These are phyloP conservation scores for Thraustochytrium sp. DNA, from an alignment of 352 stramenopile genomes.

Conservation along the genomic window DNA sequence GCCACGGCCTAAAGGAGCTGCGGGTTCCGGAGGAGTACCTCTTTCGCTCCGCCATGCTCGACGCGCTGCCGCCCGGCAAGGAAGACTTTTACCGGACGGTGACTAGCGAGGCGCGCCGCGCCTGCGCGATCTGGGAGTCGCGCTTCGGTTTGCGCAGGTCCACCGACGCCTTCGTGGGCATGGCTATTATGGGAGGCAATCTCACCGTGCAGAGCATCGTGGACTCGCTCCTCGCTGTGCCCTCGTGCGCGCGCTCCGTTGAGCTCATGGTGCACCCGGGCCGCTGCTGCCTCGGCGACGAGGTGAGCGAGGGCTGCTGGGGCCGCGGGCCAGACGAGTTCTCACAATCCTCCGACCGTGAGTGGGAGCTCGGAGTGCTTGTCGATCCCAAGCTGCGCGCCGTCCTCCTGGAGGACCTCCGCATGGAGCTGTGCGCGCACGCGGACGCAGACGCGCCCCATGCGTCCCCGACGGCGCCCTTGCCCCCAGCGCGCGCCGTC, in stretches of 20 bases:
- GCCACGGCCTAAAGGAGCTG: background rate
- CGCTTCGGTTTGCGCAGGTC: background rate
- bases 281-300: background rate
- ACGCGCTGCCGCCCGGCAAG: background rate
- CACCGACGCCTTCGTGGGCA: background rate
- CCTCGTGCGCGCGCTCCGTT: background rate
- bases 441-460: too few species aligned
- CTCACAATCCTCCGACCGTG: background rate
- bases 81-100: conserved; percentile 13
- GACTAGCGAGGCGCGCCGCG: background rate
- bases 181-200: conserved; percentile 4
- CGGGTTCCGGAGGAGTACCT: background rate
- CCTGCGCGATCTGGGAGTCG: background rate
- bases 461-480: too few species aligned
- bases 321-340: background rate
- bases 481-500: background rate
- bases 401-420: background rate
- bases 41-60: background rate
- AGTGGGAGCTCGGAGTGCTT: background rate
- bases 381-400: background rate
- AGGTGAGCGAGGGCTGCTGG: background rate
- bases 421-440: background rate
- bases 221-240: background rate
- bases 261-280: conserved; percentile 38
- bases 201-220: background rate